phyloP scores from a whole-genome alignment of 1,139 yeast genomes.

The Lodderomyces metapsilosis region DNA sequence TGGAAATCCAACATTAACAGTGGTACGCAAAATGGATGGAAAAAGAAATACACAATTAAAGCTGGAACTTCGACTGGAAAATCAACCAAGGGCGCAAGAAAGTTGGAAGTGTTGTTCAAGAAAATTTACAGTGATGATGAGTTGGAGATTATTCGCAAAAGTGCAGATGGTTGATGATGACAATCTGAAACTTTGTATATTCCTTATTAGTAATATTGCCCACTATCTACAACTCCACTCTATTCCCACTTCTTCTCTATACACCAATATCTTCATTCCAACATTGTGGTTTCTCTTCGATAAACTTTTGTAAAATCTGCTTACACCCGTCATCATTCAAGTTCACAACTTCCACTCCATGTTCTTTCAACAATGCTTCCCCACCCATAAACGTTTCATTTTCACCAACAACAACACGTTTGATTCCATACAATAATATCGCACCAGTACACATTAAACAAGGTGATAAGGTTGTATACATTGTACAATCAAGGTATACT shows the following conservation, averaged over 20 bases:
- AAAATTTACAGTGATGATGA: background rate
- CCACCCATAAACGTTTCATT: conserved; percentile 75
- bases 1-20: background rate
- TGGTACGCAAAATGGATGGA: background rate
- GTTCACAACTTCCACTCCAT: conserved; percentile 77
- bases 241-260: conserved; percentile 16
- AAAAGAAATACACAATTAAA: background rate
- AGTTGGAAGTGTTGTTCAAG: background rate
- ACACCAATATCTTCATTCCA: conserved; percentile 93
- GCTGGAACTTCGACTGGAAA: background rate
- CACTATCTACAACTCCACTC: background rate
- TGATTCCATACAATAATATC: conserved; percentile 80
- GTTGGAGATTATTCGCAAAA: background rate
- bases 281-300: conserved; percentile 69
- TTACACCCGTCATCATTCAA: conserved; percentile 67
- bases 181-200: too few relatives aligned
- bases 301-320: conserved; percentile 72
- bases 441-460: conserved; percentile 97
- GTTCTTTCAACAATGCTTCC: conserved; percentile 62
- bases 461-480: conserved; percentile 91
- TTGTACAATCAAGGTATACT: conserved; percentile 66
- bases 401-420: conserved; percentile 86
- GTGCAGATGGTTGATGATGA: too few relatives aligned
- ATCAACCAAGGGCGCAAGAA: background rate
- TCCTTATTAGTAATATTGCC: too few relatives aligned